Conservation (phyloP, 441 rosid genomes). For the Aleurites moluccanus region DNA sequence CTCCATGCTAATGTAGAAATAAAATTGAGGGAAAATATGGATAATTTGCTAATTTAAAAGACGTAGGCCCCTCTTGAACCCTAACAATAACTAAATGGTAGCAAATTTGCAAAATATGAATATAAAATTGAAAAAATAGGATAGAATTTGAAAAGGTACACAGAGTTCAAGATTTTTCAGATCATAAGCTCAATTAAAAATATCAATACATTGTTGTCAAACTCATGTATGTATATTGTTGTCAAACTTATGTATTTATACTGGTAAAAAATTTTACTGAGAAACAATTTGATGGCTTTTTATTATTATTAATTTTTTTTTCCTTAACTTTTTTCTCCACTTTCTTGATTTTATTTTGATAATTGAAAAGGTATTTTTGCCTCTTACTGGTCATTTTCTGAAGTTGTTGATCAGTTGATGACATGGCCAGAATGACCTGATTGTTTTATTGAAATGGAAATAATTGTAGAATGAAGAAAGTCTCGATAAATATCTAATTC, state of each 20-base stretch:
- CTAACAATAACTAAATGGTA: too few relatives aligned
- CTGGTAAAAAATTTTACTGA: neutral
- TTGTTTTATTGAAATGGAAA: neutral
- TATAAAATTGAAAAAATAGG: neutral
- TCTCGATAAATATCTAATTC: neutral
- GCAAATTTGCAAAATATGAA: too few relatives aligned
- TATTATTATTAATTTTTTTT: too few relatives aligned
- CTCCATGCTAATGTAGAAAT: too few relatives aligned
- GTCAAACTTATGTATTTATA: neutral
- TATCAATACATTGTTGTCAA: neutral
- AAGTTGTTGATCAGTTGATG: neutral
- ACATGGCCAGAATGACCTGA: neutral
- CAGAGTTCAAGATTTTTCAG: too few relatives aligned
- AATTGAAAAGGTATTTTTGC: neutral
- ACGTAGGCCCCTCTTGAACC: too few relatives aligned
- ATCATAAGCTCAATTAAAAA: too few relatives aligned
- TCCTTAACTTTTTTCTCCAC: neutral
- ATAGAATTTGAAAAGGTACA: too few relatives aligned
- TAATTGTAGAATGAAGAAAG: neutral
- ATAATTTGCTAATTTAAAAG: too few relatives aligned
- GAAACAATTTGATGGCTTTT: too few relatives aligned
- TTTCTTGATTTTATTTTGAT: neutral
- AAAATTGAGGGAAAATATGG: too few relatives aligned
- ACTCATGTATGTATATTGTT: neutral
- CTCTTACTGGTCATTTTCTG: neutral